These are phyloP conservation scores for Lunasporangiospora selenospora DNA, from an alignment of 192 early-diverging fungal genomes.

Conservation along the genomic window DNA sequence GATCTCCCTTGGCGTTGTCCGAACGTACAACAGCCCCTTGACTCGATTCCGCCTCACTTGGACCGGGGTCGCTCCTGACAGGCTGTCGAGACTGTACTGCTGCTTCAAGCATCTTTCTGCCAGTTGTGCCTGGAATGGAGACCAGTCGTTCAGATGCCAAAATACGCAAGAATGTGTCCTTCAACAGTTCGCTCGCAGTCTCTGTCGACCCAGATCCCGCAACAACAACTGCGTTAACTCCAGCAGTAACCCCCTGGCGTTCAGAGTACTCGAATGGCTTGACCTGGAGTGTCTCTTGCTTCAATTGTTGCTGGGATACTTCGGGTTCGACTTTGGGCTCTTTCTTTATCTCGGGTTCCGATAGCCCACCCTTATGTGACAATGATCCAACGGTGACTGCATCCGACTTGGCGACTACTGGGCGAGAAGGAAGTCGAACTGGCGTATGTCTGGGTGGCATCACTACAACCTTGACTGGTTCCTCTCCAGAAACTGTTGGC, in stretches of 20 bases:
- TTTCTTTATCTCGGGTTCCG: slow-evolving; percentile 15
- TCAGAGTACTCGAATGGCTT: slow-evolving; percentile 33
- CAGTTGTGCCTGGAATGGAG: slow-evolving; percentile 29
- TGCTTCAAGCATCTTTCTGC: slow-evolving; percentile 35
- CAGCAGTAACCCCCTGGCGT: slow-evolving; percentile 3
- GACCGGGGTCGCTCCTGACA: too few species aligned
- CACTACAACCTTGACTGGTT: slow-evolving; percentile 18
- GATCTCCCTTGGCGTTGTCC: neutral
- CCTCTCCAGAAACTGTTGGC: slow-evolving; percentile 15
- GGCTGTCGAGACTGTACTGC: slow-evolving; percentile 13
- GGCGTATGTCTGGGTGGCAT: slow-evolving; percentile 32
- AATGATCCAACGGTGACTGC: slow-evolving; percentile 3
- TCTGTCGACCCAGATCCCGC: too few species aligned
- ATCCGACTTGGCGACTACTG: slow-evolving; percentile 29
- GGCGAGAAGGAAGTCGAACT: slow-evolving; percentile 17
- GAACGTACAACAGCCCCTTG: slow-evolving; percentile 9
- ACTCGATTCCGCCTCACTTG: neutral
- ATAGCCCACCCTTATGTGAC: slow-evolving; percentile 2
- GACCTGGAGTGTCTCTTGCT: slow-evolving; percentile 35
- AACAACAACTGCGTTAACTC: neutral
- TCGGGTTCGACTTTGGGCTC: slow-evolving; percentile 15
- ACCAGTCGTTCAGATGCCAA: slow-evolving; percentile 28
- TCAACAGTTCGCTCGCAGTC: slow-evolving; percentile 10
- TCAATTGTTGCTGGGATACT: slow-evolving; percentile 14
- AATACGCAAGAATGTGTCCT: slow-evolving; percentile 34